These are phyloP conservation scores for Rhizopogon vulgaris DNA, from an alignment of 768 basidiomycete species.

Conservation along the genomic window DNA sequence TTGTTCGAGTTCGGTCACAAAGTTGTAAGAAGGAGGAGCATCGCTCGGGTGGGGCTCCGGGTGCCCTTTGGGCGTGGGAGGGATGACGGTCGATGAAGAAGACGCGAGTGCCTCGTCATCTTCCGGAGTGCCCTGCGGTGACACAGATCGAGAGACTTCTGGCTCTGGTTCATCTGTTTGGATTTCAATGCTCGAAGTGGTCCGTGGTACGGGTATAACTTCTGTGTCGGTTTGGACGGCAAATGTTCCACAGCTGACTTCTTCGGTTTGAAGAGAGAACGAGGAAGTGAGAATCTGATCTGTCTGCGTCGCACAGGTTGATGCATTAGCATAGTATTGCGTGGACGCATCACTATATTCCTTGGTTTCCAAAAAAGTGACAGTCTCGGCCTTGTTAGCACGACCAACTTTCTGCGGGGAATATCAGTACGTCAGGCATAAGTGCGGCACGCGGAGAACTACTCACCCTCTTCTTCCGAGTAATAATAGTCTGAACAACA, in stretches of 20 bases:
- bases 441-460: not conserved
- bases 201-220: conserved; percentile 21
- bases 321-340: conserved; percentile 58
- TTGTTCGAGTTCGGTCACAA: conserved; percentile 42
- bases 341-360: conserved; percentile 73
- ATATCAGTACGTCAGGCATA: conserved; percentile 5
- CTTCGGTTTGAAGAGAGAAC: conserved; percentile 55
- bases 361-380: conserved; percentile 51
- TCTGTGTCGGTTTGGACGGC: conserved; percentile 36
- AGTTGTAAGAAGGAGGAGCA: conserved; percentile 70
- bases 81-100: conserved; percentile 67
- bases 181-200: conserved; percentile 48
- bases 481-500: conserved; percentile 85
- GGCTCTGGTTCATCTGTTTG: conserved; percentile 45
- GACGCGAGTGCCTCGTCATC: conserved; percentile 57
- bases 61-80: conserved; percentile 59
- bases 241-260: conserved; percentile 14
- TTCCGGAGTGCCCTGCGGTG: conserved; percentile 28
- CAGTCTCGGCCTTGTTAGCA: conserved; percentile 40
- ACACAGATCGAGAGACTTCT: conserved; percentile 37
- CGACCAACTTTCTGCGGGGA: conserved; percentile 59
- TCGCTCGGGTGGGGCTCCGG: conserved; percentile 33
- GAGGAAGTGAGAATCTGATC: conserved; percentile 43
- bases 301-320: conserved; percentile 51
- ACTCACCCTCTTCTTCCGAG: conserved; percentile 67